Evolutionary conservation across 2,329 filamentous ascomycete genomes (phyloP), one percentile per base, ranked within the genome.

Genomic region (Ceratocystis diversiconidia): DNA sequence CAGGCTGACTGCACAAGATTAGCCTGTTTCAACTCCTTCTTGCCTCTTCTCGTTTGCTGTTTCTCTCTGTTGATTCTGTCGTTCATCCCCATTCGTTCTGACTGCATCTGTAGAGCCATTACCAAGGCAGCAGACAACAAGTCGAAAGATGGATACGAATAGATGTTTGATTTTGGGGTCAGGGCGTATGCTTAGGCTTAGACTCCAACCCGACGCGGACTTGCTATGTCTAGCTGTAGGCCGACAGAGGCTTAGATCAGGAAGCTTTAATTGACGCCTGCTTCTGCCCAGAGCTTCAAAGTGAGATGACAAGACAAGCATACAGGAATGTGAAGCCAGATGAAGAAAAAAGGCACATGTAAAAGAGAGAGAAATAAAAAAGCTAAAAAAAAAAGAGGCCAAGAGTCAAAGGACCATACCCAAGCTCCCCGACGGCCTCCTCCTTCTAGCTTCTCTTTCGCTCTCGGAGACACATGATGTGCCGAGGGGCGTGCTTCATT

Each of bases 361-460:
- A 15, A 15, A 61, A 61, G 10, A 61, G 4, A 48, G 36, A 3
- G 2, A 22, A 46, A 44, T 5, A 25, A 41, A 61, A 8, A 41
- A 61, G 28, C 28, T 28, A 62, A 41, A 64, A 2, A 22, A 19
- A 43, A 17, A 57, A 25, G 43, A 25, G n/a, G 48, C 48, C n/a
- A 46, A 22, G 22, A 22, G 43, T 19, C 7, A 44, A 25, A 32
- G 36, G 19, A 10, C 17, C 8, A 46, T 15, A 59, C 55, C 55
- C 55, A 59, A 59, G 55, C 55, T 59, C 28, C 55, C 12, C 46
- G n/a, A n/a, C 41, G 43, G 36, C 60, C 36, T 62, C 60, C 19
- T 62, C 60, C 43, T 46, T 59, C 55, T 32, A 25, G 22, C 30
- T 63, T 57, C 62, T 63, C 19, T 6, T 41, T 50, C 28, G 28